Evolutionary conservation across 495 filamentous ascomycete genomes (phyloP).

Genomic region (Coniosporium apollinis): DNA sequence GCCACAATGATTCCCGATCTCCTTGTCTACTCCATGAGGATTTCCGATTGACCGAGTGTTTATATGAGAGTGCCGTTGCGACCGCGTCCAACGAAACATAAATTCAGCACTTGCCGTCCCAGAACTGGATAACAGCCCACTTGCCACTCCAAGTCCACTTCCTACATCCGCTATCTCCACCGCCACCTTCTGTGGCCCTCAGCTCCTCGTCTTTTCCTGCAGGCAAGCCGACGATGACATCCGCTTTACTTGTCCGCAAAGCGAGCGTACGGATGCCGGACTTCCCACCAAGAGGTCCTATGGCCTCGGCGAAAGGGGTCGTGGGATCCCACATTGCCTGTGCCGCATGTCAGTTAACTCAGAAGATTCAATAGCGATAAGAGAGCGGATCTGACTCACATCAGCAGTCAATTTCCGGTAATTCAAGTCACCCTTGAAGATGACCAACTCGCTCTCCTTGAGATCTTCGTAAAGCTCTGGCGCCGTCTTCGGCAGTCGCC

Average conservation of each 20-base stretch:
- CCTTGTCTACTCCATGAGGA: no score
- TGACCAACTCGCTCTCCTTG: slow-evolving; percentile 69
- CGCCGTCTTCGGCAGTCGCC: slow-evolving; percentile 58
- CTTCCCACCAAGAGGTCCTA: slow-evolving; percentile 67
- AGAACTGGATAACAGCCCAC: slow-evolving; percentile 90
- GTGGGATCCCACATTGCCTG: slow-evolving; percentile 75
- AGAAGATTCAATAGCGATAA: neutral
- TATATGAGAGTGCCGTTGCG: no score
- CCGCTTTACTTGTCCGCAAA: slow-evolving; percentile 87
- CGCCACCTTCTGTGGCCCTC: slow-evolving; percentile 45
- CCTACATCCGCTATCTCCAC: slow-evolving; percentile 49
- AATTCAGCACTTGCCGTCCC: slow-evolving; percentile 56
- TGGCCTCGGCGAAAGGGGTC: slow-evolving; percentile 69
- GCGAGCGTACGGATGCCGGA: slow-evolving; percentile 70
- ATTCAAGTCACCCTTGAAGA: slow-evolving; percentile 95
- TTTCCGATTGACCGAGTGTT: no score
- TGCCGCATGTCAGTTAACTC: slow-evolving; percentile 5
- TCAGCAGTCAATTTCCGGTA: slow-evolving; percentile 84
- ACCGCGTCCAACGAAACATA: no score
- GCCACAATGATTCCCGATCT: no score
- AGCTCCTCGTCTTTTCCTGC: slow-evolving; percentile 68
- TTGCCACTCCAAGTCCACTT: slow-evolving; percentile 98
- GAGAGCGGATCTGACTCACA: slow-evolving; percentile 34
- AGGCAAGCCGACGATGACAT: slow-evolving; percentile 80
- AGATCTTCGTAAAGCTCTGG: slow-evolving; percentile 59